Percentiles rank a stretch among this genome's conserved stretches.
Evolutionary conservation across 306 rosid genomes (phyloP).

Genomic region (Styphnolobium japonicum): DNA sequence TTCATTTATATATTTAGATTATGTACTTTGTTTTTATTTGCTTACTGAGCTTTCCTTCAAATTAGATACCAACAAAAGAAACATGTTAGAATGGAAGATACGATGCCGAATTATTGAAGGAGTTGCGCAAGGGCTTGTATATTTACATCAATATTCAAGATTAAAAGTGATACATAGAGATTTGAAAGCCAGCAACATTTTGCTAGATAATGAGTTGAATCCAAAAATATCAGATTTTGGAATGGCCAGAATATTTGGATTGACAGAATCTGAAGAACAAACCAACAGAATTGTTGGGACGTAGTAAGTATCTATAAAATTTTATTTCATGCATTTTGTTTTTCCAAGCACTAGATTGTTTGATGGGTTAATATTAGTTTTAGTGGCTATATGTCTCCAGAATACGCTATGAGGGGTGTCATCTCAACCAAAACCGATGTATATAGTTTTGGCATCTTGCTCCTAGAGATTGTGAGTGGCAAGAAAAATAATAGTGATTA

Average conservation of each 20-base stretch:
- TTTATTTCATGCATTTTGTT: not conserved
- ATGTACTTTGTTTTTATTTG: not conserved
- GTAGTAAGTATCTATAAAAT: not conserved
- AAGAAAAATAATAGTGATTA: slow-evolving; percentile 18
- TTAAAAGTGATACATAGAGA: slow-evolving; percentile 26
- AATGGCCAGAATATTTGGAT: slow-evolving; percentile 33
- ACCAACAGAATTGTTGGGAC: slow-evolving; percentile 35
- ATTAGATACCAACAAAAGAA: slow-evolving; percentile 11
- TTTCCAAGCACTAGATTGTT: not conserved
- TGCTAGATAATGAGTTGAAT: slow-evolving; percentile 31
- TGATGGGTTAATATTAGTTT: not conserved
- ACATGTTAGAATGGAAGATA: slow-evolving; percentile 20
- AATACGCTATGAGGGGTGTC: not conserved
- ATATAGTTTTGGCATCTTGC: slow-evolving; percentile 26
- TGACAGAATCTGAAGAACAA: slow-evolving; percentile 22
- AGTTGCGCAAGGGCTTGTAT: slow-evolving; percentile 30
- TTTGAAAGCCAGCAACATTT: slow-evolving; percentile 27
- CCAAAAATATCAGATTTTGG: slow-evolving; percentile 42
- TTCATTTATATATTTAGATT: not conserved
- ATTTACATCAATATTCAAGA: slow-evolving; percentile 32
- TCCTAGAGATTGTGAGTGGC: slow-evolving; percentile 18
- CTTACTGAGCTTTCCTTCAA: not conserved
- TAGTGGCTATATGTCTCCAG: slow-evolving; percentile 20
- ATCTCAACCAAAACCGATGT: slow-evolving; percentile 24
- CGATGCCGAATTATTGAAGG: slow-evolving; percentile 28